Evolutionary conservation across 352 stramenopile genomes (phyloP).

Genomic region (Blastocystis sp.): DNA sequence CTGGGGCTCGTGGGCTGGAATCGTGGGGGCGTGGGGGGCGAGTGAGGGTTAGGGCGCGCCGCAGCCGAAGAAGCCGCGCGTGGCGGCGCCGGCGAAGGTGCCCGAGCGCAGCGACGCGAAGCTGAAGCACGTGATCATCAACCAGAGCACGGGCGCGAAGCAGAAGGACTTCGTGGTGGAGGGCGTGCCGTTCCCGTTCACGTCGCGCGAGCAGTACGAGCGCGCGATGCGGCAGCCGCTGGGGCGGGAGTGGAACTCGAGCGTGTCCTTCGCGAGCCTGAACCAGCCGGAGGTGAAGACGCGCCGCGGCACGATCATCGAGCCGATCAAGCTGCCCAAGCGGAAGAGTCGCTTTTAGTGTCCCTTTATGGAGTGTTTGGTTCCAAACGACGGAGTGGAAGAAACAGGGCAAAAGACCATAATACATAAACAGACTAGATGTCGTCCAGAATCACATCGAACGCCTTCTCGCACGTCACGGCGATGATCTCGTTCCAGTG

Average conservation of each 20-base stretch:
- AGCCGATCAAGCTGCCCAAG: conserved; percentile 54
- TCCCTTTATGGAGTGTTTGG: conserved; percentile 10
- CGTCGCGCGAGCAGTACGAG: conserved; percentile 92
- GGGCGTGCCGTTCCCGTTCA: conserved; percentile 95
- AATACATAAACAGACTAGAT: conserved; percentile 55
- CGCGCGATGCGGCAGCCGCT: conserved; percentile 88
- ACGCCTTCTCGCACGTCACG: conserved; percentile 30
- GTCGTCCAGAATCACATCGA: conserved; percentile 42
- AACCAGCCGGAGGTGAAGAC: conserved; percentile 68
- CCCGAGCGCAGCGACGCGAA: conserved; percentile 82
- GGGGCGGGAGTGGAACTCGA: conserved; percentile 78
- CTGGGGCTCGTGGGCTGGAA: conserved; percentile 77
- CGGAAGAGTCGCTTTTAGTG: not conserved
- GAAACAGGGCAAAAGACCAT: conserved; percentile 4
- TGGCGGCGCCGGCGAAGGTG: conserved; percentile 73
- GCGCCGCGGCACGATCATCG: conserved; percentile 44
- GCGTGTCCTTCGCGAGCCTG: conserved; percentile 66
- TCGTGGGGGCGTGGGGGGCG: not conserved
- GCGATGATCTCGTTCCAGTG: conserved; percentile 49
- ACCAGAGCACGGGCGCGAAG: conserved; percentile 76
- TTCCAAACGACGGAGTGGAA: not conserved
- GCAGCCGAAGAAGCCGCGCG: conserved; percentile 64
- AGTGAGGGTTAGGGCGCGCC: not conserved
- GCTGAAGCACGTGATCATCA: conserved; percentile 76
- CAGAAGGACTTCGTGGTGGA: conserved; percentile 72